Base-by-base conservation (phyloP, 345 rosid species). In the Turritis glabra region DNA sequence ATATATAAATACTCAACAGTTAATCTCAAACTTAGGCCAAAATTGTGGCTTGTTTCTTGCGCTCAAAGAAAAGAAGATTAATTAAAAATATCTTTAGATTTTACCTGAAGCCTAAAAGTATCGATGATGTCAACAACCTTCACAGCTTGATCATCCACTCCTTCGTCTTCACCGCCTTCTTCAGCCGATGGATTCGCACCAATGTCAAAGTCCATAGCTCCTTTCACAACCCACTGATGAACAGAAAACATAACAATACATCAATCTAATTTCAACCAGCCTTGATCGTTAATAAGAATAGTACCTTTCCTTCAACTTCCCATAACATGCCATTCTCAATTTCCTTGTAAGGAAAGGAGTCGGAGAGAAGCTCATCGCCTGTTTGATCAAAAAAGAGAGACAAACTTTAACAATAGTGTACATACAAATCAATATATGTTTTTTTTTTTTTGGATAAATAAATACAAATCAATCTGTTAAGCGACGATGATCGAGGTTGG, bases 171-270 rank as follows among this genome's bases (percentile, higher is more conserved):
- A 1, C 57, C 93, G 0, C 59, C 89, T 44, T 91, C 96, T 75
- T 91, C 98, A 15, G 96, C 97, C 1, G 97, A 93, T 57, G 97
- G 97, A 71, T 93, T 89, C 3, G 96, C 98, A 52, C 97, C 98
- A 58, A 83, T 93, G 79, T 93, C 71, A 5, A 93, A 84, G 69
- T 84, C 77, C 35, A 88, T 54, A 0, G 97, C 89, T 47, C 98
- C 94, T 83, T 86, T 84, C 25, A 88, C 81, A 80, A 93, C 88
- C 98, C 98, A 91, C 98, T 91, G 73, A 40, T 75, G 18, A 53
- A n/a, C 8, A 73, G 35, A 8, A 60, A 33, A 7, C 30, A 51
- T 44, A 62, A 21, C 59, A 29, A n/a, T 10, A 43, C 19, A 19
- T 43, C 21, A 41, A 55, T 8, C 18, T 6, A 57, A 7, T 2